A percentile compares a stretch with the other conserved stretches of the same genome.
Conservation (phyloP, 1,284 basidiomycete species). For the Tilletia caries region DNA sequence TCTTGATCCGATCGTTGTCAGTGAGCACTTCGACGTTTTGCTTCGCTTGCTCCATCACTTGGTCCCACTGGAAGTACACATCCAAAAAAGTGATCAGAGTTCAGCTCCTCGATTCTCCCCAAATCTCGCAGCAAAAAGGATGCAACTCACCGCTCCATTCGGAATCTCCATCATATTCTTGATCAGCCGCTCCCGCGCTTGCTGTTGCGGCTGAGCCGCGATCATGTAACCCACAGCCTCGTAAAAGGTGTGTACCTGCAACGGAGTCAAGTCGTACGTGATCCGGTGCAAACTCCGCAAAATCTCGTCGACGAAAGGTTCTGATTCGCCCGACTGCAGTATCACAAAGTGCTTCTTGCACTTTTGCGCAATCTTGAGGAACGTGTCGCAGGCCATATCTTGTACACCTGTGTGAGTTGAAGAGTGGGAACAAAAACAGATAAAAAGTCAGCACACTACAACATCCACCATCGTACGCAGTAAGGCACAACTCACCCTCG, state of each 20-base stretch:
- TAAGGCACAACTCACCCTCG: conserved; percentile 63
- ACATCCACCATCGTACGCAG: background rate
- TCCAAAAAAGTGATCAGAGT: conserved; percentile 15
- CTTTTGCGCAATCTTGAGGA: conserved; percentile 99
- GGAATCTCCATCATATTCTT: conserved; percentile 94
- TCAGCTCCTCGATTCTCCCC: background rate
- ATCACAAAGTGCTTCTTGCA: conserved; percentile 97
- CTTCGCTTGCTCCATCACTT: conserved; percentile 90
- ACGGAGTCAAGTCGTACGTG: conserved; percentile 89
- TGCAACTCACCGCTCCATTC: conserved; percentile 67
- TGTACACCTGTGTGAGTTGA: conserved; percentile 72
- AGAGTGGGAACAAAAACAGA: no score
- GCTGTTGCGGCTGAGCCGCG: conserved; percentile 95
- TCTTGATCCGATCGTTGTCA: conserved; percentile 92
- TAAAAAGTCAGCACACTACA: background rate
- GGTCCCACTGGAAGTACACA: conserved; percentile 80
- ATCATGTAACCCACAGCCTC: conserved; percentile 99
- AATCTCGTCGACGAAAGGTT: conserved; percentile 98
- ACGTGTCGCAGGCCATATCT: conserved; percentile 99
- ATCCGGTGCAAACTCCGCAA: conserved; percentile 86
- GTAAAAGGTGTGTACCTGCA: conserved; percentile 65
- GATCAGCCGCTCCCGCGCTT: conserved; percentile 92
- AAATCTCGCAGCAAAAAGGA: conserved; percentile 55
- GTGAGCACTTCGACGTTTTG: conserved; percentile 88
- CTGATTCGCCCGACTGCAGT: conserved; percentile 94